Evolutionary conservation across 257 asterid species (phyloP).

Genomic region (Salvia hispanica): DNA sequence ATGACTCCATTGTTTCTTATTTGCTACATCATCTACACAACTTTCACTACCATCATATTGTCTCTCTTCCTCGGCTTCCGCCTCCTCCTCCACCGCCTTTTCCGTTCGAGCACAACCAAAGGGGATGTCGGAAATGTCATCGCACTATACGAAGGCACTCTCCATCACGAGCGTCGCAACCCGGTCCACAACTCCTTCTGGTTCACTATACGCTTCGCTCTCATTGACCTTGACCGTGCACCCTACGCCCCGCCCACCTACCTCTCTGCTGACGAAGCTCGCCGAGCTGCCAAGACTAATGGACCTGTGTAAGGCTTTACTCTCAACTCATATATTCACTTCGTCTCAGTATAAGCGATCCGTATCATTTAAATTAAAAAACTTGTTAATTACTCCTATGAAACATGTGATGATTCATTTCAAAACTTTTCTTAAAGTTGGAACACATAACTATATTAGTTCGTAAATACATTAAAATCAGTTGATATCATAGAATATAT

Average conservation of each 20-base stretch:
- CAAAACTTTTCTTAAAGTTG: too few relatives aligned
- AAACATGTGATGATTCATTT: too few relatives aligned
- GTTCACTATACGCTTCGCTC: slow-evolving; percentile 56
- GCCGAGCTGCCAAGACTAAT: slow-evolving; percentile 47
- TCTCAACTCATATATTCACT: too few relatives aligned
- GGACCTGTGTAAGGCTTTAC: slow-evolving; percentile 54
- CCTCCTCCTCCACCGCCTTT: slow-evolving; percentile 41
- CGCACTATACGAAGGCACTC: slow-evolving; percentile 54
- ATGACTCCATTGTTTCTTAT: slow-evolving; percentile 39
- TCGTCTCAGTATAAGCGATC: too few relatives aligned
- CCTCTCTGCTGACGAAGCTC: slow-evolving; percentile 52
- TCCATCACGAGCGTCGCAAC: slow-evolving; percentile 61
- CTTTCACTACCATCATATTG: slow-evolving; percentile 34
- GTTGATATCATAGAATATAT: too few relatives aligned
- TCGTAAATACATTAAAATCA: too few relatives aligned
- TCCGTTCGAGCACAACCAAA: slow-evolving; percentile 7
- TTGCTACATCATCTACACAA: slow-evolving; percentile 39
- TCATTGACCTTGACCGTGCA: slow-evolving; percentile 56
- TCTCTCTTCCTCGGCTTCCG: slow-evolving; percentile 52
- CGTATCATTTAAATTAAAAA: too few relatives aligned
- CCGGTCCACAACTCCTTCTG: slow-evolving; percentile 61
- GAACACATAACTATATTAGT: too few relatives aligned
- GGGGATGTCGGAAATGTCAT: slow-evolving; percentile 22
- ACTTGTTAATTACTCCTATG: too few relatives aligned
- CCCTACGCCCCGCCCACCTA: slow-evolving; percentile 43